These are phyloP conservation scores for Metschnikowia anglica DNA, from an alignment of 805 yeast species.

Conservation along the genomic window DNA sequence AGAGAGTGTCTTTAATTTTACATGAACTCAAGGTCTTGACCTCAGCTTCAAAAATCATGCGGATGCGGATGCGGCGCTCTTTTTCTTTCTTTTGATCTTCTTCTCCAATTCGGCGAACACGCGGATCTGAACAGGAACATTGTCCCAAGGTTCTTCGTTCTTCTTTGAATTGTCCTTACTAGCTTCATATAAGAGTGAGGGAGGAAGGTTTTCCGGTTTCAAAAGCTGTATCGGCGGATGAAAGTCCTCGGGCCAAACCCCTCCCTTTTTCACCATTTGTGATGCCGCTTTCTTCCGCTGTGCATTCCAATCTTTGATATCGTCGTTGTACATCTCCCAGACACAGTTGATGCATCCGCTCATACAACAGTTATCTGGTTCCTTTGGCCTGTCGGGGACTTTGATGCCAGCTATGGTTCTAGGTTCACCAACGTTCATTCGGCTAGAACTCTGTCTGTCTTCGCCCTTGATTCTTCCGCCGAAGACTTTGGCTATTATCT, in stretches of 20 bases:
- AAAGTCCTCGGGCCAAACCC: constrained; percentile 46
- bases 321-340: constrained; percentile 92
- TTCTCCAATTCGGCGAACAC: constrained; percentile 86
- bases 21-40: too few species aligned
- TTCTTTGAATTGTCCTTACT: constrained; percentile 14
- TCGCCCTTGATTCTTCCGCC: constrained; percentile 60
- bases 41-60: not conserved
- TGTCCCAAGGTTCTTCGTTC: constrained; percentile 34
- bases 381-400: constrained; percentile 82
- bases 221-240: constrained; percentile 39
- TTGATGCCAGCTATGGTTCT: constrained; percentile 53
- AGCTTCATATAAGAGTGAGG: constrained; percentile 28
- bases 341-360: constrained; percentile 96
- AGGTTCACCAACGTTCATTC: constrained; percentile 38
- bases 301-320: constrained; percentile 75
- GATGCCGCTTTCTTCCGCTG: constrained; percentile 58
- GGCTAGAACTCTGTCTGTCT: constrained; percentile 40
- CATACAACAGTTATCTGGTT: constrained; percentile 97
- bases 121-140: constrained; percentile 71
- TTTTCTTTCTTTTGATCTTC: constrained; percentile 47
- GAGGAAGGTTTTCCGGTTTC: constrained; percentile 34
- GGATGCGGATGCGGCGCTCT: constrained; percentile 1
- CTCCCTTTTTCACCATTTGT: constrained; percentile 36
- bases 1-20: too few species aligned
- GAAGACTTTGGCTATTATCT: constrained; percentile 50